These are phyloP conservation scores for Trichaptum fuscoviolaceum DNA, from an alignment of 768 basidiomycete genomes.

Conservation along the genomic window DNA sequence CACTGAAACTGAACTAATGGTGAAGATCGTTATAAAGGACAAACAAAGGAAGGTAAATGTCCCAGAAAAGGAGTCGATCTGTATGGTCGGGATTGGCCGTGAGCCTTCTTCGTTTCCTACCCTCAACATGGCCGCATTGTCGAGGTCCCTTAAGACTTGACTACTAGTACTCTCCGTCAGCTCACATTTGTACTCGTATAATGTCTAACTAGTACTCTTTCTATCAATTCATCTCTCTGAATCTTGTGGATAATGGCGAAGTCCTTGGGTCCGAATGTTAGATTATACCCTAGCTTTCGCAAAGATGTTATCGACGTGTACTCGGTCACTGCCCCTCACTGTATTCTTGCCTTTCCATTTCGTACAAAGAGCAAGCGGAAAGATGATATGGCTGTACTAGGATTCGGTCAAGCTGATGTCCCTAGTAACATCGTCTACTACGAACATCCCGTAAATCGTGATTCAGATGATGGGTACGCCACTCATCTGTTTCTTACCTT, in stretches of 20 bases:
- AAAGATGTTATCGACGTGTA: slow-evolving; percentile 1
- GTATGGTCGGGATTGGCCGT: too few relatives aligned
- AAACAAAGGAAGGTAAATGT: too few relatives aligned
- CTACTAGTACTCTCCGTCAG: background rate
- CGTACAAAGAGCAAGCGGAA: background rate
- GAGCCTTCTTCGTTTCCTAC: too few relatives aligned
- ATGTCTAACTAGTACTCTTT: background rate
- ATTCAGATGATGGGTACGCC: background rate
- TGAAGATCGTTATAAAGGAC: too few relatives aligned
- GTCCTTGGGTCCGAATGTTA: background rate
- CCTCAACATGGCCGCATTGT: too few relatives aligned
- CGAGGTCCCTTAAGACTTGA: too few relatives aligned
- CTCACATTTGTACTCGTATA: background rate
- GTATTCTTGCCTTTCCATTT: background rate
- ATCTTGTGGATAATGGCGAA: background rate
- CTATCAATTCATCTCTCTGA: background rate
- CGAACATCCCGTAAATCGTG: slow-evolving; percentile 1
- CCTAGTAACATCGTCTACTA: background rate
- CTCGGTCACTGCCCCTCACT: background rate
- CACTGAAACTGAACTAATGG: too few relatives aligned
- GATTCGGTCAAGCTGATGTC: background rate
- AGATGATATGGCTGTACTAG: background rate
- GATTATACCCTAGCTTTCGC: slow-evolving; percentile 1
- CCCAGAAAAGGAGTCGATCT: too few relatives aligned
- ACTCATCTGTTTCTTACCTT: background rate